These are phyloP conservation scores for Coemansia sp. DNA, from an alignment of 192 early-diverging fungal species.

Conservation along the genomic window DNA sequence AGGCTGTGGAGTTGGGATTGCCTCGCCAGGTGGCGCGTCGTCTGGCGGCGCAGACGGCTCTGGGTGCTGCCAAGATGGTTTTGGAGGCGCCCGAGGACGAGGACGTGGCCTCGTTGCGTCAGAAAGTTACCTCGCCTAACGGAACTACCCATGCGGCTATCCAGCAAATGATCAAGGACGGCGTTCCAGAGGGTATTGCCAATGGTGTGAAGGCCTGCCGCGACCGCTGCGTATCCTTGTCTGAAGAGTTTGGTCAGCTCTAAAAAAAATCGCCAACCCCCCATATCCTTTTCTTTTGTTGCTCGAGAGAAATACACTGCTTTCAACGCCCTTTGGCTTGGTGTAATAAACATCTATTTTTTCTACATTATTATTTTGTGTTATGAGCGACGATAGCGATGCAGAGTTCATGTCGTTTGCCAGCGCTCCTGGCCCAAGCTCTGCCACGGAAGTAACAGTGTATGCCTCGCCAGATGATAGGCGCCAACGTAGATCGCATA, in stretches of 20 bases:
- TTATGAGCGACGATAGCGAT: constrained; percentile 34
- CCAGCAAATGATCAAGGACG: constrained; percentile 68
- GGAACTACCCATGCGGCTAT: constrained; percentile 94
- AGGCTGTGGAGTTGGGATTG: constrained; percentile 77
- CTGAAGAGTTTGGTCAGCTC: constrained; percentile 53
- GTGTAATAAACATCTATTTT: not conserved
- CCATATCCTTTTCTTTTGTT: not conserved
- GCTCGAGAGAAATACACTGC: not conserved
- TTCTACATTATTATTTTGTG: not conserved
- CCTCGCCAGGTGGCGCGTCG: constrained; percentile 71
- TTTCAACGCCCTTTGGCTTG: not conserved
- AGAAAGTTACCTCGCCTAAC: constrained; percentile 92
- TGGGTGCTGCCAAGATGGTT: constrained; percentile 90
- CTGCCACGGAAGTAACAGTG: not conserved
- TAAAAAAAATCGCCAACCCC: constrained; percentile 3
- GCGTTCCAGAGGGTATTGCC: constrained; percentile 39
- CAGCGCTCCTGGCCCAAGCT: constrained; percentile 20
- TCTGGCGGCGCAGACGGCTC: constrained; percentile 88
- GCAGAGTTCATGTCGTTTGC: constrained; percentile 30
- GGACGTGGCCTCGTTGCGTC: constrained; percentile 74
- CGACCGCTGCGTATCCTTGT: constrained; percentile 36
- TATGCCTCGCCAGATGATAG: not conserved
- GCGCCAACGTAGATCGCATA: not conserved
- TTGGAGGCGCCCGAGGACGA: constrained; percentile 60
- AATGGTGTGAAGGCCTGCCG: constrained; percentile 34